Evolutionary conservation across 2,329 filamentous ascomycete species (phyloP).

Genomic region (Ophiostoma sp.): DNA sequence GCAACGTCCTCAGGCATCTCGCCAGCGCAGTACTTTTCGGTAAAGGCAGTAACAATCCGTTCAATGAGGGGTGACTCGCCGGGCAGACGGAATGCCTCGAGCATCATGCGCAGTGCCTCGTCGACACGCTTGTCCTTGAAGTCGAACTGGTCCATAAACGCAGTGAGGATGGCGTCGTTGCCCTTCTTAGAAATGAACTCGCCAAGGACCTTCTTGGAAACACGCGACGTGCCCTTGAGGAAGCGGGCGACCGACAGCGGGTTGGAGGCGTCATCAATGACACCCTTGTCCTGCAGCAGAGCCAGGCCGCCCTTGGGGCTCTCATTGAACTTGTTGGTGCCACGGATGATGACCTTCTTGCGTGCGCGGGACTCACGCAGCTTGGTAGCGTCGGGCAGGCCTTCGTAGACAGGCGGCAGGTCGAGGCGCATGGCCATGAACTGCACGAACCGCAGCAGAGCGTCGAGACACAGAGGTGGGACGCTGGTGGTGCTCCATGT

Average conservation of each 20-base stretch:
- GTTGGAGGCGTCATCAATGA: conserved; percentile 75
- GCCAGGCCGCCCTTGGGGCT: conserved; percentile 86
- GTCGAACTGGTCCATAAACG: conserved; percentile 84
- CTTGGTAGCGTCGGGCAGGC: conserved; percentile 63
- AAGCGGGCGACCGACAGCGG: conserved; percentile 81
- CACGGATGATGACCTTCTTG: conserved; percentile 87
- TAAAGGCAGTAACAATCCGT: conserved; percentile 83
- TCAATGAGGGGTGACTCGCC: conserved; percentile 93
- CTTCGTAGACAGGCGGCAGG: conserved; percentile 63
- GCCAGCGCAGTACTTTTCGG: conserved; percentile 76
- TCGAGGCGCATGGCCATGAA: conserved; percentile 86
- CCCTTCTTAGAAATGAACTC: conserved; percentile 91
- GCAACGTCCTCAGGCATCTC: conserved; percentile 72
- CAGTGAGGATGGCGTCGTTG: conserved; percentile 80
- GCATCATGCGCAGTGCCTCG: conserved; percentile 81
- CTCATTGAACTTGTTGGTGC: conserved; percentile 91
- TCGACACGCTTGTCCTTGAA: conserved; percentile 85
- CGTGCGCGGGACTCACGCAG: conserved; percentile 72
- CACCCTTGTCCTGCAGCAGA: conserved; percentile 79
- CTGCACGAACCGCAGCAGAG: conserved; percentile 85
- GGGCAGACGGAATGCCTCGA: conserved; percentile 89
- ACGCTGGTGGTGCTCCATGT: conserved; percentile 99
- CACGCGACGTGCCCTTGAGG: conserved; percentile 78
- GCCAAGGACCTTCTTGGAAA: conserved; percentile 88
- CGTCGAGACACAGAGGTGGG: conserved; percentile 89